Evolutionary conservation across 495 filamentous ascomycete genomes (phyloP), one percentile per base, ranked within the genome.

Genomic region (Xylaria palmicola): DNA sequence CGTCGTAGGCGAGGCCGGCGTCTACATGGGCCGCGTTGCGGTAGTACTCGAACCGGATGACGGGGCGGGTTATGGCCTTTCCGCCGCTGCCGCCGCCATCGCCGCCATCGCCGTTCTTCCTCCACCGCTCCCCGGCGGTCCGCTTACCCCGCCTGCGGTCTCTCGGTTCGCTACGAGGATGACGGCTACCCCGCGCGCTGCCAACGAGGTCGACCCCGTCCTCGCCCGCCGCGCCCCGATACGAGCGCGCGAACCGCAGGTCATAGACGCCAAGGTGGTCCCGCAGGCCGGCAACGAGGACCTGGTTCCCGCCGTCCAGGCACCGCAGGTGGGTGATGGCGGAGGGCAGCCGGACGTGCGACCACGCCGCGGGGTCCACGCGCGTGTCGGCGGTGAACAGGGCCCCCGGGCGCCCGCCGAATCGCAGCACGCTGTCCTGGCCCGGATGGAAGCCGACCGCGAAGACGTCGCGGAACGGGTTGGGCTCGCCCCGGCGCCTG

Each of bases 251-350:
- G 55, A 63, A 77, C 8, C 79, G 75, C 1, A 74, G 37, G 34
- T 81, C 79, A 51, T 74, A 80, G 0, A 81, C 51, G 0, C 62
- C 65, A 65, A 81, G 72, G 48, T 58, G 62, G 51, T 59, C 67
- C 22, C 50, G 22, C 1, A 77, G 63, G 1, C 79, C 77, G 1
- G 78, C 68, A 1, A 69, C 79, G 0, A 81, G 63, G 15, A 79
- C 60, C 29, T 72, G 67, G 7, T 55, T 45, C 26, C 50, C 59
- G 12, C 50, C 41, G 64, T 77, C 60, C 15, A 78, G 41, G 10
- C 68, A 59, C 15, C 60, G 64, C 19, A 78, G 53, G 45, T 79
- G 74, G 0, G 76, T 65, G 15, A 75, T 73, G 17, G 69, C 0
- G 43, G 51, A 58, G 2, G 52, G 37, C 29, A 64, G 40, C 10